Percentiles rank a stretch among this genome's conserved stretches.
These are phyloP conservation scores for Geranomyces michiganensis DNA, from an alignment of 192 early-diverging fungal genomes.

Conservation along the genomic window DNA sequence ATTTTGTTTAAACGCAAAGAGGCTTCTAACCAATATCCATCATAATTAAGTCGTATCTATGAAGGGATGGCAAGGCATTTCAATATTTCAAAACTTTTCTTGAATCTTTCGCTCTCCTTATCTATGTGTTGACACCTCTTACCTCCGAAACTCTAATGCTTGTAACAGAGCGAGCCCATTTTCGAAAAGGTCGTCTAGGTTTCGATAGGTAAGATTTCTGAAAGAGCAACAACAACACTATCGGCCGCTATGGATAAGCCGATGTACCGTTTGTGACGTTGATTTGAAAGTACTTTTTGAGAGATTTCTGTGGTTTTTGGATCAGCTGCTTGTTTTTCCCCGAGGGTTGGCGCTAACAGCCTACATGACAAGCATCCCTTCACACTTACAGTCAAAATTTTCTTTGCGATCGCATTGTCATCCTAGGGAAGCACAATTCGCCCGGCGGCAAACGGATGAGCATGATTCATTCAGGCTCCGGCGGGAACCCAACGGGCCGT, in stretches of 20 bases:
- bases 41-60: conserved; percentile 22
- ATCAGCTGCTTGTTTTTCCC: too few species aligned
- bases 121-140: not conserved
- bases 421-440: conserved; percentile 1
- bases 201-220: not conserved
- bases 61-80: not conserved
- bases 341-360: too few species aligned
- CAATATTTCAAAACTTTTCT: not conserved
- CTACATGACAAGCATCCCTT: not conserved
- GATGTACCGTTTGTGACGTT: conserved; percentile 11
- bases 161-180: conserved; percentile 15
- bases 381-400: conserved; percentile 14
- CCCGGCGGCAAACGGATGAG: not conserved
- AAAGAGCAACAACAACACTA: too few species aligned
- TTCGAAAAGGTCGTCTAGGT: conserved; percentile 7
- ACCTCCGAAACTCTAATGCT: conserved; percentile 3
- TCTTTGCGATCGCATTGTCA: conserved; percentile 20
- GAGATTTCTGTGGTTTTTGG: conserved; percentile 6
- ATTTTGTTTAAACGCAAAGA: too few species aligned
- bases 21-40: conserved; percentile 18
- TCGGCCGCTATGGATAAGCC: not conserved
- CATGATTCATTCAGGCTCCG: not conserved
- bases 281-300: conserved; percentile 9
- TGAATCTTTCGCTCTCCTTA: too few species aligned
- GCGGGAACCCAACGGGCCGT: not conserved